phyloP scores from a whole-genome alignment of 2,329 filamentous ascomycete species.

The Cladosporium sphaerospermum region DNA sequence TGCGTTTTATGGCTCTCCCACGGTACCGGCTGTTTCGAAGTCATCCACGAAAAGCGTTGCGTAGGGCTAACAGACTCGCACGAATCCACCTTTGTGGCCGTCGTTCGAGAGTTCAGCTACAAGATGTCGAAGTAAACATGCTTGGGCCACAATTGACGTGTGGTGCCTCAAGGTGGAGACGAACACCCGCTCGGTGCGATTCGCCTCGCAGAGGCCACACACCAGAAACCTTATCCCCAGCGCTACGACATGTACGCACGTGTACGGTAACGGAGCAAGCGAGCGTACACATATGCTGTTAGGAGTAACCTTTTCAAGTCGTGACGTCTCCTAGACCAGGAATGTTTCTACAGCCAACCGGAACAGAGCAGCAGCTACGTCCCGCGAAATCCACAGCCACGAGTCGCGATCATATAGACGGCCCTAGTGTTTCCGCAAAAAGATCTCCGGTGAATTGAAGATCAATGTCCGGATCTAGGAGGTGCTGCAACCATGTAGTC shows the following conservation, averaged over 20 bases:
- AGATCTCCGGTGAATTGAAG: not conserved
- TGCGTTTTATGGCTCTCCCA: not conserved
- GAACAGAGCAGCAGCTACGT: not conserved
- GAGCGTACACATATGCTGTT: no score
- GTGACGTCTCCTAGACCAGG: no score
- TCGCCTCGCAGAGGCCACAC: no score
- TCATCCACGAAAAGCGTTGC: no score
- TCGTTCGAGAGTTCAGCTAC: conserved; percentile 1
- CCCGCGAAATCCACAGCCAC: conserved; percentile 5
- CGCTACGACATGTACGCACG: no score
- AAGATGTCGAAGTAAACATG: not conserved
- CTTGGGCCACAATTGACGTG: not conserved
- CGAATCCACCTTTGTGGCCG: not conserved
- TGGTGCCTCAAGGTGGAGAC: not conserved
- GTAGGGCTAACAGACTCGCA: no score
- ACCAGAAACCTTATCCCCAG: no score
- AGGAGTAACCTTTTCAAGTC: no score
- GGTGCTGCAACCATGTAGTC: conserved; percentile 6
- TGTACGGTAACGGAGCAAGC: no score
- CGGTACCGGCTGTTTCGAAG: no score
- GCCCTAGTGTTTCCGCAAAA: conserved; percentile 1
- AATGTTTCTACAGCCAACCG: not conserved
- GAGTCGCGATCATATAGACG: not conserved
- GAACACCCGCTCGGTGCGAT: no score
- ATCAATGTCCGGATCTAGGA: conserved; percentile 2